Conservation (phyloP, 345 rosid genomes). For the Atalantia buxifolia region DNA sequence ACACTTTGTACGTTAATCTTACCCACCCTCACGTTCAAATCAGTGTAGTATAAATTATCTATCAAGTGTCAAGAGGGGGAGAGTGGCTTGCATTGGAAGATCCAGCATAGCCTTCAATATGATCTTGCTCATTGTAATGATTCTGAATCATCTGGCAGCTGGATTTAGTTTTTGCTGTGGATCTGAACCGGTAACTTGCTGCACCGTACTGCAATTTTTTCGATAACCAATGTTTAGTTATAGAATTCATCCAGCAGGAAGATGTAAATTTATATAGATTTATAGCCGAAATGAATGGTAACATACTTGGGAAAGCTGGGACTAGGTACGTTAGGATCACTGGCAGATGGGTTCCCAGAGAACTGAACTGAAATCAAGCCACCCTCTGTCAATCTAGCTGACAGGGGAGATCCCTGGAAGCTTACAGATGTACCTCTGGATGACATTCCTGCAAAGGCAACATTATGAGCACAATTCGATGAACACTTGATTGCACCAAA, state of each 20-base stretch:
- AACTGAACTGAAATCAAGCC: slow-evolving; percentile 55
- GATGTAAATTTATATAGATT: not conserved
- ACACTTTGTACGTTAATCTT: slow-evolving; percentile 23
- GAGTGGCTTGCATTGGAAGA: slow-evolving; percentile 8
- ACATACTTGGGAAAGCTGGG: slow-evolving; percentile 48
- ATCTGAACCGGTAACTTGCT: slow-evolving; percentile 48
- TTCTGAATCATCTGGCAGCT: slow-evolving; percentile 28
- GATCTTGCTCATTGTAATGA: not conserved
- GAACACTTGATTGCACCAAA: not conserved
- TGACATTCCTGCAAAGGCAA: slow-evolving; percentile 55
- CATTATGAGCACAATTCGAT: not conserved
- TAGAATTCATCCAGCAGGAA: not conserved
- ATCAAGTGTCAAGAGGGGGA: slow-evolving; percentile 2
- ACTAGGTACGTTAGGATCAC: slow-evolving; percentile 28
- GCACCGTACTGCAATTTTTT: slow-evolving; percentile 40
- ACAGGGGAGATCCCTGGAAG: slow-evolving; percentile 42
- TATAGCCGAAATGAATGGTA: not conserved
- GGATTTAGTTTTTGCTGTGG: slow-evolving; percentile 25
- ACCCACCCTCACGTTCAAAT: slow-evolving; percentile 14
- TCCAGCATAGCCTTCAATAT: not conserved
- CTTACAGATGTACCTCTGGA: slow-evolving; percentile 35
- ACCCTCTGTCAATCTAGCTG: slow-evolving; percentile 37
- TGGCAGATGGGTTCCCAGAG: slow-evolving; percentile 44
- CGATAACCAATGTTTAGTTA: not conserved
- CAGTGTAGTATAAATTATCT: slow-evolving; percentile 29